Base-by-base conservation (phyloP, 352 stramenopile genomes). In the Pythium pyrilobum region DNA sequence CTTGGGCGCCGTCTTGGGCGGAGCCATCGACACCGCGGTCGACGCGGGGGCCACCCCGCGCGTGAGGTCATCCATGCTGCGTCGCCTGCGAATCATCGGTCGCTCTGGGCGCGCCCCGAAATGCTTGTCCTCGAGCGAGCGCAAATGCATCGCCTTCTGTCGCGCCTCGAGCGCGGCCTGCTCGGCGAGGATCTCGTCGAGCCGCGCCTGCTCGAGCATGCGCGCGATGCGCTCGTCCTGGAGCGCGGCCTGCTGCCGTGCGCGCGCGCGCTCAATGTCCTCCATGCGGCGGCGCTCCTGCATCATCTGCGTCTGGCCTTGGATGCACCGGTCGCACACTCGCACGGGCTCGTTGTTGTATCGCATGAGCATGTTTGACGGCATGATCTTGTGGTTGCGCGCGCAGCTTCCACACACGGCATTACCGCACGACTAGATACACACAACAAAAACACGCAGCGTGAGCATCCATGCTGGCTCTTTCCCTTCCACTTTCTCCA, bases 271-370 rank as follows among this genome's bases (percentile, higher is more conserved):
- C 44, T 92, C 81, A 43, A 90, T 71, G 41, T 91, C 81, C 23
- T 88, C 77, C 0, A 70, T 61, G 20, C 83, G 78, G 23, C 75
- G 75, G 24, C 79, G 77, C 39, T 91, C 81, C 31, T 85, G 62
- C 56, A 86, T 69, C 64, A 86, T 75, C 57, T 85, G 73, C 51
- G 81, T 86, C 66, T 93, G 78, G 43, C 87, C 67, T 33, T 77
- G 73, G 46, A 93, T 71, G 49, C 83, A 93, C 27, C 73, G 61
- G 62, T 93, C 83, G 62, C 83, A 93, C 42, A 93, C 79, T 18
- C 83, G 83, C 53, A 89, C 72, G 29, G 81, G 73, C 42, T 93
- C 83, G 59, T 92, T 90, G 25, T 81, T 81, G 60, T 82, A 89
- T 33, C 76, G 77, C 56, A 81, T 55, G 36, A 87, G 71, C n/a